Percentiles rank a stretch among this genome's conserved stretches.
These are phyloP conservation scores for Pyricularia sp. DNA, from an alignment of 2,329 filamentous ascomycete species.

Conservation along the genomic window DNA sequence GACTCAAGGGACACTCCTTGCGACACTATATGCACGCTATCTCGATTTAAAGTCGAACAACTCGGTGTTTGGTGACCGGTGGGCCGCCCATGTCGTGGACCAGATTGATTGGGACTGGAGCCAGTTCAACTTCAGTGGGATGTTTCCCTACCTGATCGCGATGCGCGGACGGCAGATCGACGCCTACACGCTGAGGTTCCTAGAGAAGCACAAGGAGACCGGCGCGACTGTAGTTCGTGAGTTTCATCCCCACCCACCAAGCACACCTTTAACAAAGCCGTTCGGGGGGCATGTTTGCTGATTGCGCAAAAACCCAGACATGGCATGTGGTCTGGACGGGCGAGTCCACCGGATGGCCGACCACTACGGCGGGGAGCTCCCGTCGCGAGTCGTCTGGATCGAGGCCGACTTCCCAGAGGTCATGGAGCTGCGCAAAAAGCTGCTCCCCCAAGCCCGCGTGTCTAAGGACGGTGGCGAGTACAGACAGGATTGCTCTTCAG, in stretches of 20 bases:
- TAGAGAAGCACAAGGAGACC: slow-evolving; percentile 5
- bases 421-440: slow-evolving; percentile 18
- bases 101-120: slow-evolving; percentile 7
- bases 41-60: background rate
- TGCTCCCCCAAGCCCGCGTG: slow-evolving; percentile 13
- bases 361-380: slow-evolving; percentile 3
- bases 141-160: slow-evolving; percentile 3
- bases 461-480: slow-evolving; percentile 14
- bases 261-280: too few relatives aligned
- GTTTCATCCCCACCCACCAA: background rate
- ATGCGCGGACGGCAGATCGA: slow-evolving; percentile 2
- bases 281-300: background rate
- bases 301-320: background rate
- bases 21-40: slow-evolving; percentile 7
- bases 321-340: slow-evolving; percentile 7
- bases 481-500: slow-evolving; percentile 15
- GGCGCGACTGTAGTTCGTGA: slow-evolving; percentile 6
- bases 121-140: slow-evolving; percentile 1
- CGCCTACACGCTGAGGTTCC: slow-evolving; percentile 1
- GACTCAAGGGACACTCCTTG: slow-evolving; percentile 15
- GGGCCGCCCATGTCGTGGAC: slow-evolving; percentile 6
- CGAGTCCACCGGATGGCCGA: slow-evolving; percentile 4
- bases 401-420: slow-evolving; percentile 25
- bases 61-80: slow-evolving; percentile 5
- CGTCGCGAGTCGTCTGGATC: slow-evolving; percentile 16